Percentiles rank a stretch among this genome's conserved stretches.
Evolutionary conservation across 441 rosid genomes (phyloP).

Genomic region (Pelargonium citronellum): DNA sequence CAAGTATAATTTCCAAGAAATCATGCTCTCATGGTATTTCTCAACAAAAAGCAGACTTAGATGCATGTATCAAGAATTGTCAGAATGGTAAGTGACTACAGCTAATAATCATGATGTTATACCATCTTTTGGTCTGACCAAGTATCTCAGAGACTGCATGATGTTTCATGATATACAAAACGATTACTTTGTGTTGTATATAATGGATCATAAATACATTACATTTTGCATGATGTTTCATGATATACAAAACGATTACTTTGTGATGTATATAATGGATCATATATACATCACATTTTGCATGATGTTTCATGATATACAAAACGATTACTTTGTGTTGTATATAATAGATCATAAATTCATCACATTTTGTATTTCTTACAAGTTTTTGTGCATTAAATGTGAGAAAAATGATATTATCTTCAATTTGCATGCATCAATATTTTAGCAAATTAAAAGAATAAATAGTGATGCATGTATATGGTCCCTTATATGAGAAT

Average conservation of each 20-base stretch:
- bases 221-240: not conserved
- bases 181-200: not conserved
- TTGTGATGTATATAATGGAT: not conserved
- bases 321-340: not conserved
- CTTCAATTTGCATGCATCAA: no score
- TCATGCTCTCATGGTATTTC: conserved; percentile 33
- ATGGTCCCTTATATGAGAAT: no score
- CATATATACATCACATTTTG: not conserved
- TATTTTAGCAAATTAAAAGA: no score
- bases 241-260: not conserved
- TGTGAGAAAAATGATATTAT: no score
- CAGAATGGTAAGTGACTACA: conserved; percentile 32
- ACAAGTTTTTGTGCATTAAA: no score
- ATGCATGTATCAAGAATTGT: conserved; percentile 28
- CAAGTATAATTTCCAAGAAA: conserved; percentile 46
- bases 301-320: not conserved
- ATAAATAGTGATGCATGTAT: no score
- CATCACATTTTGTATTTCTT: not conserved
- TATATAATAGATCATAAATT: not conserved
- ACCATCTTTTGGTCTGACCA: not conserved
- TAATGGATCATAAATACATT: not conserved
- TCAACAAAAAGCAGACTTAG: conserved; percentile 32
- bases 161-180: not conserved
- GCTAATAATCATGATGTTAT: conserved; percentile 16
- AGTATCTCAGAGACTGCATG: not conserved